Evolutionary conservation across 192 early-diverging fungal species (phyloP), one percentile per base, ranked within the genome.

Genomic region (Coemansia sp.): DNA sequence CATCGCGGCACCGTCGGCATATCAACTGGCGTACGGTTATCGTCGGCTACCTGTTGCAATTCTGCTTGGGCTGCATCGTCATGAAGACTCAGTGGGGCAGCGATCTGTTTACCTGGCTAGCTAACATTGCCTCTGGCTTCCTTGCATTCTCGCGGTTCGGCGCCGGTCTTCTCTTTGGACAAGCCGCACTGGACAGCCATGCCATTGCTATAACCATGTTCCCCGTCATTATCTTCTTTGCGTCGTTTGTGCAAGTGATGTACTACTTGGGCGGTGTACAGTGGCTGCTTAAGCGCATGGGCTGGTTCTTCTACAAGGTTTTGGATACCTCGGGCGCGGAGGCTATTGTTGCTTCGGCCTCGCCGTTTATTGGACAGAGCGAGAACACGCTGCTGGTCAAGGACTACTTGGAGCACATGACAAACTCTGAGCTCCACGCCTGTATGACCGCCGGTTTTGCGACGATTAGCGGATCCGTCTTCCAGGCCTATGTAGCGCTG

Each of bases 201-300:
- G 78, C 84, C 7, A 93, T 96, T 74, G 91, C 88, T 37, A 66
- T 90, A 44, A 76, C 73, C 55, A 91, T 94, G 66, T 87, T 96
- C 61, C 94, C 94, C 23, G 91, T 91, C 66, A 89, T 96, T 57
- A 87, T 96, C 63, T 94, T 94, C 86, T 96, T 96, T 83, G 90
- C 91, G 59, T 82, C 93, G 39, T 90, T 92, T 74, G 91, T 96
- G 73, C 89, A 92, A 64, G 84, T 92, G 66, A 78, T 94, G 75
- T 94, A 94, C 85, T 94, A 93, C 79, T 77, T 90, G 76, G 91
- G 92, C 60, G 84, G 85, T 52, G 88, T 94, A 74, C 94, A 96
- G 81, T 92, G 91, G 87, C 55, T 92, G 66, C 88, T 96, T 23
- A 50, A 69, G 26, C 88, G 86, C 74, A 73, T 89, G 69, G 93